Evolutionary conservation across 305 asterid species (phyloP).

Genomic region (Fraxinus floribunda): DNA sequence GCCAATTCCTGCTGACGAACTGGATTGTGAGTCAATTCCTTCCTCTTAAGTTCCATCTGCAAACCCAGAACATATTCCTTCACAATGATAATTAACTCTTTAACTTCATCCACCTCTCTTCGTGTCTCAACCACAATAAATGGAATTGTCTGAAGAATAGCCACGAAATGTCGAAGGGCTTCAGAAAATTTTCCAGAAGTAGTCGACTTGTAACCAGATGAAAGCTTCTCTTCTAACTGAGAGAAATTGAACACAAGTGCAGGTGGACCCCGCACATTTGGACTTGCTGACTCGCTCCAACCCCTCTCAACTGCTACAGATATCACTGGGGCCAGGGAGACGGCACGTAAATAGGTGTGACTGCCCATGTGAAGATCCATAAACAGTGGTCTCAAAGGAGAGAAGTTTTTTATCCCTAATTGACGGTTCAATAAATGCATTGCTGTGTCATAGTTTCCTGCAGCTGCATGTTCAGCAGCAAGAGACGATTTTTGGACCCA

Average conservation of each 20-base stretch:
- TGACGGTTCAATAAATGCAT: constrained; percentile 58
- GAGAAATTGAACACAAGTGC: constrained; percentile 56
- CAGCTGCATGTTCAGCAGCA: constrained; percentile 62
- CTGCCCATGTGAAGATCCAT: constrained; percentile 54
- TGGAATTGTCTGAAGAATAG: constrained; percentile 64
- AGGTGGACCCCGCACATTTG: constrained; percentile 70
- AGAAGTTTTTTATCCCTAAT: constrained; percentile 44
- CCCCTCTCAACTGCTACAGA: constrained; percentile 50
- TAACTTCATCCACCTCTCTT: constrained; percentile 76
- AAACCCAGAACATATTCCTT: constrained; percentile 68
- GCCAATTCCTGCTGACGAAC: constrained; percentile 76
- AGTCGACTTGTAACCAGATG: constrained; percentile 60
- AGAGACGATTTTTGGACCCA: constrained; percentile 61
- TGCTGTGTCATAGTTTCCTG: constrained; percentile 61
- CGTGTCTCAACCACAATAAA: constrained; percentile 67
- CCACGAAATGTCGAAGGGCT: constrained; percentile 45
- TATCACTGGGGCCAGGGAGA: constrained; percentile 45
- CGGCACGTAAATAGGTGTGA: constrained; percentile 47
- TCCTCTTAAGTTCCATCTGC: constrained; percentile 71
- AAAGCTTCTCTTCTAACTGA: constrained; percentile 64
- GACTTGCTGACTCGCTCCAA: constrained; percentile 57
- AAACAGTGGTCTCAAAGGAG: constrained; percentile 48
- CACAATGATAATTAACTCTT: constrained; percentile 56
- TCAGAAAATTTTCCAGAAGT: constrained; percentile 62
- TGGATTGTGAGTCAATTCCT: constrained; percentile 51